Conservation (phyloP, 768 basidiomycete species). For the Mycena vitilis region DNA sequence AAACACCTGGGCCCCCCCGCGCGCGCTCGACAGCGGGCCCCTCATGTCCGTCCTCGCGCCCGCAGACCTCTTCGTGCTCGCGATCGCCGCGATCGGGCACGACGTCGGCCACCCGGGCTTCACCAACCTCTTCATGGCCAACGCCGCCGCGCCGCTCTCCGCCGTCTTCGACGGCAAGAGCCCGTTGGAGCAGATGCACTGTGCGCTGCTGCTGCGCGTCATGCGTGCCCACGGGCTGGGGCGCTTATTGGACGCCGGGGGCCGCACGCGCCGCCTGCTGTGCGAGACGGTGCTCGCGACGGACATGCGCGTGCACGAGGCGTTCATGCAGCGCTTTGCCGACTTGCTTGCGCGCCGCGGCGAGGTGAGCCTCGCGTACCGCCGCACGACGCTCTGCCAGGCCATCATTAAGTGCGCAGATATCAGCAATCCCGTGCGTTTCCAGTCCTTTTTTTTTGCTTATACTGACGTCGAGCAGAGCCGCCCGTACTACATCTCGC, state of each 20-base stretch:
- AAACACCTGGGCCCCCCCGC: conserved; percentile 54
- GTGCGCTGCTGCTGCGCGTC: conserved; percentile 79
- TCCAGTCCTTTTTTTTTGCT: not conserved
- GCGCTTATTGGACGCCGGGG: conserved; percentile 64
- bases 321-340: conserved; percentile 81
- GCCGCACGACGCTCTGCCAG: conserved; percentile 84
- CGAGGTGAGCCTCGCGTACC: conserved; percentile 53
- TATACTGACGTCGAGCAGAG: conserved; percentile 60
- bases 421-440: conserved; percentile 95
- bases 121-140: conserved; percentile 96
- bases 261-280: conserved; percentile 55
- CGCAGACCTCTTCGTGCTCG: conserved; percentile 85
- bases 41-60: conserved; percentile 62
- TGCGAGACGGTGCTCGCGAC: conserved; percentile 88
- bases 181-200: conserved; percentile 93
- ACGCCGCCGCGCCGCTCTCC: conserved; percentile 90
- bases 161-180: conserved; percentile 90
- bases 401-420: conserved; percentile 97
- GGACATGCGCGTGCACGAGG: conserved; percentile 92
- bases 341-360: conserved; percentile 55
- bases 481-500: conserved; percentile 91
- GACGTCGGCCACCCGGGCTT: conserved; percentile 98
- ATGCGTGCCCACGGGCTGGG: conserved; percentile 86
- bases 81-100: conserved; percentile 95
- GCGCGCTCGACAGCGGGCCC: conserved; percentile 50